Evolutionary conservation across 257 asterid genomes (phyloP).

Genomic region (Solanum chmielewskii): DNA sequence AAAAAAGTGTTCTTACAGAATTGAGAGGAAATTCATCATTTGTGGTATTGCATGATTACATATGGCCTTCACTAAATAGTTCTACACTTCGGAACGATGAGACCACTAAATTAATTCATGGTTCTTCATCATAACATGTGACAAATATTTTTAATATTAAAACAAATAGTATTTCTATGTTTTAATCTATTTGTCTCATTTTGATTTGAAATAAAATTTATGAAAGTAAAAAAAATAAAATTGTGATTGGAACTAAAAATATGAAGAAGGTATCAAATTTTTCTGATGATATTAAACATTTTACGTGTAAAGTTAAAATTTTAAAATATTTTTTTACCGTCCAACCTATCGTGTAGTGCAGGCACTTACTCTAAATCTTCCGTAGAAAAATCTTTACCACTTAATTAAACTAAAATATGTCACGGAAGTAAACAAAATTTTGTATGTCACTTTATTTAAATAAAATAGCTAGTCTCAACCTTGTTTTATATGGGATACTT

Average conservation of each 20-base stretch:
- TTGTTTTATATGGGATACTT: background rate
- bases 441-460: background rate
- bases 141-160: background rate
- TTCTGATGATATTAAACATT: no score
- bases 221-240: background rate
- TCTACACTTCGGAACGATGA: background rate
- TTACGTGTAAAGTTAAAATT: no score
- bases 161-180: background rate
- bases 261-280: background rate
- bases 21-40: background rate
- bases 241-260: background rate
- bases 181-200: no score
- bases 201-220: background rate
- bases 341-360: background rate
- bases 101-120: background rate
- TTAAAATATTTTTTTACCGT: no score
- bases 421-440: background rate
- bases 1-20: background rate
- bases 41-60: background rate
- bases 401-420: background rate
- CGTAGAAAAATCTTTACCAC: background rate
- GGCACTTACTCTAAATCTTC: background rate
- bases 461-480: background rate
- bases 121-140: background rate
- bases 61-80: background rate